Conservation (phyloP, 2,329 filamentous ascomycete species). For the Stagonosporopsis chrysanthemi region DNA sequence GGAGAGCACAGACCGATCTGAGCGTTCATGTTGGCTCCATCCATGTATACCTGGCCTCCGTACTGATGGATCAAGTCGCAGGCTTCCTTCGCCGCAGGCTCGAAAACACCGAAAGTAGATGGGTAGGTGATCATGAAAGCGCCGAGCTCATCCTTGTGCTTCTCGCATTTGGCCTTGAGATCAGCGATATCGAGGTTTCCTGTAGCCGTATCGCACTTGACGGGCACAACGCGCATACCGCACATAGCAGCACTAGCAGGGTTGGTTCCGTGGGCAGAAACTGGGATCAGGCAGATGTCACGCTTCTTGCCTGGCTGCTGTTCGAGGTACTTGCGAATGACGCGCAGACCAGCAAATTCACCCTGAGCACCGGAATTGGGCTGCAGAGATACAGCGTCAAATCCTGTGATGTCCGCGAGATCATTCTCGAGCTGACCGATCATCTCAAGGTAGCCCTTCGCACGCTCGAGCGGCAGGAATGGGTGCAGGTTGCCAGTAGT, state of each 20-base stretch:
- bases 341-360: slow-evolving; percentile 88
- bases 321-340: slow-evolving; percentile 86
- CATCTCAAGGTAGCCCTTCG: slow-evolving; percentile 73
- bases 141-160: slow-evolving; percentile 83
- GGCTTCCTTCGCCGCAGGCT: slow-evolving; percentile 84
- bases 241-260: slow-evolving; percentile 95
- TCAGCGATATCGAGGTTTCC: slow-evolving; percentile 90
- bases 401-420: slow-evolving; percentile 83
- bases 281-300: slow-evolving; percentile 92
- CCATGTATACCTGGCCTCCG: slow-evolving; percentile 97
- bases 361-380: slow-evolving; percentile 97
- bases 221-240: slow-evolving; percentile 89
- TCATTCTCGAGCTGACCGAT: slow-evolving; percentile 77
- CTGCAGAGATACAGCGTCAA: slow-evolving; percentile 87
- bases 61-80: slow-evolving; percentile 85
- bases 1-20: slow-evolving; percentile 96
- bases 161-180: slow-evolving; percentile 85
- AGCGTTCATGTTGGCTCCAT: slow-evolving; percentile 98
- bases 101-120: slow-evolving; percentile 93
- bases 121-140: slow-evolving; percentile 98
- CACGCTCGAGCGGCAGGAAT: slow-evolving; percentile 70
- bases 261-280: slow-evolving; percentile 95
- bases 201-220: slow-evolving; percentile 87
- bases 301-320: slow-evolving; percentile 71
- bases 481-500: slow-evolving; percentile 84